Base-by-base conservation (phyloP, 345 rosid species). In the Arabidopsis suecica region DNA sequence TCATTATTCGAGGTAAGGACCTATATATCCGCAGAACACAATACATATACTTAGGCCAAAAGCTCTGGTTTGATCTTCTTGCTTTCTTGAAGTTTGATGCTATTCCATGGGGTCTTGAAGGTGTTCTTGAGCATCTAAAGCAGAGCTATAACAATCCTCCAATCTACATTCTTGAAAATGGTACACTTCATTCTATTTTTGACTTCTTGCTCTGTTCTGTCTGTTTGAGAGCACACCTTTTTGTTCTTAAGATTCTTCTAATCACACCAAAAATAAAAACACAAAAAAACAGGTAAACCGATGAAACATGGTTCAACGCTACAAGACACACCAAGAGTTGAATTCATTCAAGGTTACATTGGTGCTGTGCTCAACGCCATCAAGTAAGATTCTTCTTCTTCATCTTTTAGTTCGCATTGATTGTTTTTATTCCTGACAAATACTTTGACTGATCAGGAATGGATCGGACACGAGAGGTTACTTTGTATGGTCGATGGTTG, bases 401-500 rank as follows among this genome's bases (percentile, higher is more conserved):
- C 30, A 28, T 28, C 30, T 28, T 28, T 1, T 2, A 28, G 30
- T 28, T 28, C 30, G 2, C 30, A 28, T 28, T 28, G 30, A 28
- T 28, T 3, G 30, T 1, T 3, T 28, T 28, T 28, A 28, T 28
- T 28, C 30, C 30, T 28, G 30, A 28, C 30, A 28, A 28, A 28
- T 28, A 28, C 2, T 28, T 28, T 2, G 30, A 28, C 30, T 28
- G 30, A 28, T 28, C 30, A 28, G 30, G 30, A 83, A 81, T 71
- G 90, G 90, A 62, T 84, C 86, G 6, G 76, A 85, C 66, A 79
- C 71, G 5, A 83, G 84, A 78, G 88, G 85, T 1, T 88, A 88
- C 72, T 81, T 86, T 38, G 8, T 72, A 38, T 84, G 91, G 91
- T 83, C 91, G 3, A 65, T 85, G 68, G 20, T 87, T 12, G 89